A percentile compares a stretch with the other conserved stretches of the same genome.
These are phyloP conservation scores for Guyanaporus albipodus DNA, from an alignment of 768 basidiomycete genomes.

Conservation along the genomic window DNA sequence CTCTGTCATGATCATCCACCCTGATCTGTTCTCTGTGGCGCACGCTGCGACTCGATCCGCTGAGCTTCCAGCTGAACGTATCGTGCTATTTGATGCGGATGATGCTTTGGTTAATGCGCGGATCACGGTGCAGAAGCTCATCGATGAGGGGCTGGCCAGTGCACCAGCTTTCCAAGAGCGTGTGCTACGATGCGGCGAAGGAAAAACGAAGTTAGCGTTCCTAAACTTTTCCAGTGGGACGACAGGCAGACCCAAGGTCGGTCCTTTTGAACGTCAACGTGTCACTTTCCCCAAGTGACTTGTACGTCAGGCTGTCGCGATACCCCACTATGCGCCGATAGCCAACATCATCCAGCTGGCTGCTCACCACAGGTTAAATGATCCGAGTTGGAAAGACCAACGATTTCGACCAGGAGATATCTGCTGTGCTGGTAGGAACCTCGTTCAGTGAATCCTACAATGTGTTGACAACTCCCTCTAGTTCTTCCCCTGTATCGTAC, in stretches of 20 bases:
- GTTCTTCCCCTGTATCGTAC: constrained; percentile 62
- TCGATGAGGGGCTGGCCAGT: constrained; percentile 44
- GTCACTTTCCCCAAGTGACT: background rate
- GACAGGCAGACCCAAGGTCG: constrained; percentile 71
- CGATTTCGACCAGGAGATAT: constrained; percentile 60
- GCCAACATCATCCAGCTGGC: constrained; percentile 62
- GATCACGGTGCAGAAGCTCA: constrained; percentile 42
- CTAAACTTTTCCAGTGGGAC: constrained; percentile 74
- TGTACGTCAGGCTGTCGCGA: constrained; percentile 48
- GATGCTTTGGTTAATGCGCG: constrained; percentile 11
- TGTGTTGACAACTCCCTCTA: constrained; percentile 20
- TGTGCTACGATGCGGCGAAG: constrained; percentile 53
- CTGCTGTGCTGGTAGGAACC: constrained; percentile 49
- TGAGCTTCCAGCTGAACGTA: constrained; percentile 41
- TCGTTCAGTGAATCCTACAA: background rate
- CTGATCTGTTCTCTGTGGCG: constrained; percentile 41
- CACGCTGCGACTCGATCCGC: constrained; percentile 39
- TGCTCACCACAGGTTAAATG: constrained; percentile 47
- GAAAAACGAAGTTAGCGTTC: constrained; percentile 64
- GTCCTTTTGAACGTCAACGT: background rate
- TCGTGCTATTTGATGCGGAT: constrained; percentile 39
- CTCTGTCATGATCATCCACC: constrained; percentile 46
- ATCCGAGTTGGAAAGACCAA: constrained; percentile 42
- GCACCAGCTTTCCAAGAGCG: constrained; percentile 45
- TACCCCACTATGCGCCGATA: constrained; percentile 56